Percentiles rank a stretch among this genome's conserved stretches.
phyloP scores from a whole-genome alignment of 2,329 filamentous ascomycete genomes.

The Cordyceps cicadae region DNA sequence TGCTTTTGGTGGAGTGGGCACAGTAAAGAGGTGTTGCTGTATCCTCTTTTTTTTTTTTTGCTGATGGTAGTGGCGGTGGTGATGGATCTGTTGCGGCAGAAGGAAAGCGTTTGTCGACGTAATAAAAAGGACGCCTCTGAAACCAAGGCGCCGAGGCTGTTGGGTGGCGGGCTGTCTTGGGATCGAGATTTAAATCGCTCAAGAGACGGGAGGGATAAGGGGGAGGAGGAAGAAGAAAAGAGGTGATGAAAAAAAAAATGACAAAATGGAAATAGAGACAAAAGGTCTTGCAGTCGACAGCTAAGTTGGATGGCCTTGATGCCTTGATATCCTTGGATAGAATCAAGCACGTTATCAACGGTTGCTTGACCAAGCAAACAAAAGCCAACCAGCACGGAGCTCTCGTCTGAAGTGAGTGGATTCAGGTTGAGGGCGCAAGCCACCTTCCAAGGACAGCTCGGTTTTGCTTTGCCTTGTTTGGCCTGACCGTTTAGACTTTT shows the following conservation, averaged over 20 bases:
- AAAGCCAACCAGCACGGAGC: background rate
- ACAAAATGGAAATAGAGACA: background rate
- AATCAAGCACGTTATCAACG: background rate
- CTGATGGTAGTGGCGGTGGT: background rate
- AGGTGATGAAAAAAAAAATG: background rate
- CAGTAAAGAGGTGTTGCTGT: background rate
- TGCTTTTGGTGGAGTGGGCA: no score
- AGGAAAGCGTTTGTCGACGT: background rate
- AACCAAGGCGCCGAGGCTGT: background rate
- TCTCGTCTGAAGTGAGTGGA: background rate
- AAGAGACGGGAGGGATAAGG: background rate
- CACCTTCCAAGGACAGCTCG: background rate
- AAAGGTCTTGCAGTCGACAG: background rate
- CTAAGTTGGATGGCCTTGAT: no score
- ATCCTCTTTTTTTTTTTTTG: background rate
- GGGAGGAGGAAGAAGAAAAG: background rate
- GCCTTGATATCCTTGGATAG: background rate
- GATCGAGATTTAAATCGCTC: constrained; percentile 2
- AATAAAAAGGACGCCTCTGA: background rate
- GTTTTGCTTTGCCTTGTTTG: background rate
- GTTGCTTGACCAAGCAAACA: background rate
- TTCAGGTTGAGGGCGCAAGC: background rate
- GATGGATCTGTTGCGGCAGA: background rate
- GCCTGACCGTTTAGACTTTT: background rate
- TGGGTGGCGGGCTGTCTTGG: background rate